Conservation (phyloP, 2,329 filamentous ascomycete genomes). For the Colletotrichum sp. region DNA sequence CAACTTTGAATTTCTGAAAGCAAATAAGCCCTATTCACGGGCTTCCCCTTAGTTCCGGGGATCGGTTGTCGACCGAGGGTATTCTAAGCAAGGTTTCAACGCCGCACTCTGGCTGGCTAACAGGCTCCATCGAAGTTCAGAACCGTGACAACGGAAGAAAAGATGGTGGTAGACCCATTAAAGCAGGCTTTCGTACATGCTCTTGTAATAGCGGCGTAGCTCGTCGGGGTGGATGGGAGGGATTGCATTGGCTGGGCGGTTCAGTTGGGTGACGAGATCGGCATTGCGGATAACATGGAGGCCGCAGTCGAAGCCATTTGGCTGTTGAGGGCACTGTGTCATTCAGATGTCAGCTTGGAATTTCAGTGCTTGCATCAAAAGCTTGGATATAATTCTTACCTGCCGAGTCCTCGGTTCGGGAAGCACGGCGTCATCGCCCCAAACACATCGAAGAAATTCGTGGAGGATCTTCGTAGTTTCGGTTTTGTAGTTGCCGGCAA, state of each 20-base stretch:
- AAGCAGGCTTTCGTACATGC: not conserved
- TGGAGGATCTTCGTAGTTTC: not conserved
- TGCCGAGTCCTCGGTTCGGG: fast-evolving
- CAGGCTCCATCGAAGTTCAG: not conserved
- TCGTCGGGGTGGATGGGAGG: not conserved
- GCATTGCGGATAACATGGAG: not conserved
- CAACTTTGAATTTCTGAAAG: no score
- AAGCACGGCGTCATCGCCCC: not conserved
- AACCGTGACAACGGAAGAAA: not conserved
- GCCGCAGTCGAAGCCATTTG: not conserved
- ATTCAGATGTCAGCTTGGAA: not conserved
- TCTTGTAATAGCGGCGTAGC: not conserved
- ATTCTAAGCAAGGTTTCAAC: not conserved
- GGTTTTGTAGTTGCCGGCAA: not conserved
- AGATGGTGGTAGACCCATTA: not conserved
- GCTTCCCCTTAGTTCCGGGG: no score
- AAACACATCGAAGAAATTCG: not conserved
- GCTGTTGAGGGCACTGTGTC: not conserved
- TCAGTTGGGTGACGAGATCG: not conserved
- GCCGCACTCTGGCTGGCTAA: not conserved
- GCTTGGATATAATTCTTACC: not conserved
- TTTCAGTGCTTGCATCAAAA: not conserved
- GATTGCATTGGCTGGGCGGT: not conserved
- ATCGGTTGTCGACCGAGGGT: not conserved
- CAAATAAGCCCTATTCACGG: no score